These are phyloP conservation scores for Russula sp. DNA, from an alignment of 768 basidiomycete genomes.

Conservation along the genomic window DNA sequence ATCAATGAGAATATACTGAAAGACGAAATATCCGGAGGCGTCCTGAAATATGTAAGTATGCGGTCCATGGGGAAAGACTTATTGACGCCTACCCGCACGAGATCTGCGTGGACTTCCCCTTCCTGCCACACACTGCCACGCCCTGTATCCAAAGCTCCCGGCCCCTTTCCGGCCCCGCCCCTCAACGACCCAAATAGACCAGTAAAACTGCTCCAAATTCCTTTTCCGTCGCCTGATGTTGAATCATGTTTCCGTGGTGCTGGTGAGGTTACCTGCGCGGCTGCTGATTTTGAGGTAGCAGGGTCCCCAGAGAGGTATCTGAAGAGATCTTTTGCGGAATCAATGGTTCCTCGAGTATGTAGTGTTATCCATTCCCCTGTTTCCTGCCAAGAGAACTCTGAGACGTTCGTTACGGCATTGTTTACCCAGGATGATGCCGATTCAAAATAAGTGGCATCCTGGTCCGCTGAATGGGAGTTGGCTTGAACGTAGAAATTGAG, in stretches of 20 bases:
- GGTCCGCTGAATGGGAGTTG: constrained; percentile 43
- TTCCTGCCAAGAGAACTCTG: constrained; percentile 58
- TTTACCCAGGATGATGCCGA: constrained; percentile 44
- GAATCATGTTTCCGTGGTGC: constrained; percentile 34
- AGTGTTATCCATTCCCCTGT: constrained; percentile 47
- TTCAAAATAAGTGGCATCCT: constrained; percentile 47
- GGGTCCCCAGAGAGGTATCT: constrained; percentile 70
- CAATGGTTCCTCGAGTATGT: constrained; percentile 39
- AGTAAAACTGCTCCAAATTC: constrained; percentile 52
- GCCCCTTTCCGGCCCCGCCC: constrained; percentile 40
- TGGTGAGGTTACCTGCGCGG: constrained; percentile 34
- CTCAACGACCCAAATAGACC: constrained; percentile 68
- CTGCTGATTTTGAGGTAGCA: constrained; percentile 40
- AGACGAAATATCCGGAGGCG: constrained; percentile 71
- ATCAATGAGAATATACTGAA: constrained; percentile 74
- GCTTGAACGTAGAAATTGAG: constrained; percentile 81
- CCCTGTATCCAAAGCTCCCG: constrained; percentile 34
- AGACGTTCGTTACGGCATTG: constrained; percentile 41
- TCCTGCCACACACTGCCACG: constrained; percentile 56
- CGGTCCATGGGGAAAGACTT: neutral
- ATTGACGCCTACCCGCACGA: constrained; percentile 56
- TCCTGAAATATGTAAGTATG: constrained; percentile 47
- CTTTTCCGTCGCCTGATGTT: constrained; percentile 38
- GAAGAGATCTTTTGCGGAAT: constrained; percentile 55
- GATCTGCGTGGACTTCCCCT: constrained; percentile 78